Base-by-base conservation (phyloP, 352 stramenopile species). In the Halophytophthora polymorphica region DNA sequence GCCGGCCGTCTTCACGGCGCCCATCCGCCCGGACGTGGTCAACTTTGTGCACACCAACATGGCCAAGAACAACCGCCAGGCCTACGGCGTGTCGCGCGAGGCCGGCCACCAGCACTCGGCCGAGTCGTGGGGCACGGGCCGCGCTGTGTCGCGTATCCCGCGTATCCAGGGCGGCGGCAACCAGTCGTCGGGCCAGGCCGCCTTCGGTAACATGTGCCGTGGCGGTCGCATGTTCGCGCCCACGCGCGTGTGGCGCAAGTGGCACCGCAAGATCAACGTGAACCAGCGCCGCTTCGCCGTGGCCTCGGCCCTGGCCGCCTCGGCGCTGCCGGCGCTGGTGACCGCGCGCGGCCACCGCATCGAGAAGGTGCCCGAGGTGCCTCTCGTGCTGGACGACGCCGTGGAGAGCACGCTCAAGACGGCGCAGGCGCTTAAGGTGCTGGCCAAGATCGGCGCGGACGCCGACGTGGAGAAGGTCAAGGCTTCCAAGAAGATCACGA, bases 21-120 rank as follows among this genome's bases (percentile, higher is more conserved):
- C 97, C 50, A 98, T 99, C 74, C 96, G 97, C 69, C 93, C 96
- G 47, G 97, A 99, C 81, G 88, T 99, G 46, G 96, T 99, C 61
- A 96, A 98, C 66, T 99, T 98, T 67, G 97, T 99, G 40, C 97
- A 99, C 90, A 98, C 93, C 37, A 98, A 99, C 88, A 98, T 99
- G 84, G 95, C 94, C 79, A 99, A 99, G 93, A 99, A 99, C 87
- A 83, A 97, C 64, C 94, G 97, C 73, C 97, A 99, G 83, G 90
- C 97, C 19, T 99, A 99, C 83, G 93, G 88, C 68, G 96, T 99
- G 39, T 98, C 84, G 61, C 94, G 96, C 53, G 77, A 85, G 36
- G 96, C 97, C 37, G 96, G 96, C 69, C 97, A 99, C 82, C 81
- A 98, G 72, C 93, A 97, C 78, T 98, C 96, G 43, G 97, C 97